Evolutionary conservation across 1,284 basidiomycete genomes (phyloP), one percentile per base, ranked within the genome.

Genomic region (Gymnopus androsaceus): DNA sequence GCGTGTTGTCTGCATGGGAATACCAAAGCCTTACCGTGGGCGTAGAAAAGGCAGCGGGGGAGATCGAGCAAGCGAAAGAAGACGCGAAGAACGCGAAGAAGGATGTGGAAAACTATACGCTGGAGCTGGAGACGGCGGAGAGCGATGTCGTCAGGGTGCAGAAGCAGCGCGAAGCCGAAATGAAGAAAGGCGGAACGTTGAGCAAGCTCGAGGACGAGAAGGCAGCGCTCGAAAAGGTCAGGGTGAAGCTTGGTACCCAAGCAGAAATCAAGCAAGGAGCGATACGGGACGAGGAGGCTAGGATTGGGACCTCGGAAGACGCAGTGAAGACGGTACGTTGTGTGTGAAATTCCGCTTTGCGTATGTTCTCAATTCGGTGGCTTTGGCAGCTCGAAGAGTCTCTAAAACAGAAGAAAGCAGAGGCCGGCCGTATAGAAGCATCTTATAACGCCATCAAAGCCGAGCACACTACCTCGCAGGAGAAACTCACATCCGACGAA

Each of bases 211-310:
- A 93, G 63, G 90, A 94, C 45, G 81, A 88, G 19, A 90, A 92
- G 15, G 85, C 85, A 55, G 85, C 85, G 57, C 74, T 94, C 28
- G 93, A 90, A 52, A 94, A 95, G 69, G 87, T 84, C 48, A 73
- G 95, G n/a, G 90, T 92, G 59, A 96, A 96, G 72, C 77, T 92
- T 59, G 84, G 83, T 61, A 95, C 95, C 1, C 92, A 97, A 71
- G 82, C 88, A 14, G 94, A 97, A 61, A 87, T 98, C 67, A 89
- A 90, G 69, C 82, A 84, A 49, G 80, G 81, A 8, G 87, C 85
- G 1, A 85, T 97, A 60, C 79, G 80, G 11, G 95, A 98, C 27
- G 96, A 99, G 68, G 81, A 87, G 62, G 82, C 75, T 58, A 85
- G 83, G 56, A 75, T 90, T 5, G 72, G 72, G 8, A 74, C 71